Base-by-base conservation (phyloP, 1,139 yeast genomes). In the Scheffersomyces illinoinensis region DNA sequence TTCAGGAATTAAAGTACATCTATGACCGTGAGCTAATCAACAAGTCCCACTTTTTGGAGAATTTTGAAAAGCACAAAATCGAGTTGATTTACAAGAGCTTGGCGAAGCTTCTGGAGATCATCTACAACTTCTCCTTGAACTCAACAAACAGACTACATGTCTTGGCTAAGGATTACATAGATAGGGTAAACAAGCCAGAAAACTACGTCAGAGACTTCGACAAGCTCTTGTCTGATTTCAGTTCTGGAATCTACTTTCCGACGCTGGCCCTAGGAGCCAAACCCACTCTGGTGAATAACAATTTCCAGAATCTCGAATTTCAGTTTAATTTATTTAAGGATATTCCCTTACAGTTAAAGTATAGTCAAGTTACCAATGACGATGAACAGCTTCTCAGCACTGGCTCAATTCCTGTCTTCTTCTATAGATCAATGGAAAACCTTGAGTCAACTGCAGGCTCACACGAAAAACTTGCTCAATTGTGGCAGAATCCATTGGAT, bases 221-320 rank as follows among this genome's bases (percentile, higher is more conserved):
- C 8, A 59, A 63, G 18, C 60, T 75, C 14, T 48, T 78, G 7
- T 65, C 66, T 2, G 62, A 66, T 24, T 78, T 71, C 60, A 70
- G 76, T 54, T 73, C 83, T 1, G 85, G 85, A 2, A 72, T 81
- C 17, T 81, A 76, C 63, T 75, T 77, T 55, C 83, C 84, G 0
- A 71, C 81, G 10, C 24, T 48, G 51, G 17, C 24, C n/a, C 51
- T 1, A 66, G 20, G 43, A 49, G 65, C 64, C 53, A 66, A 70
- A 57, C 67, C 75, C 4, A 68, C 70, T 49, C 79, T 73, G 56
- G 67, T 76, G 7, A 76, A 74, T 59, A 73, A 72, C 53, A 71
- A 72, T 56, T 78, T 73, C 59, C 85, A 81, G 59, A 79, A 77
- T 63, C 68, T 81, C 60, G 76, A 72, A 57, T 68, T 70, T 47